Percentiles rank a stretch among this genome's conserved stretches.
phyloP scores from a whole-genome alignment of 768 basidiomycete species.

The Hericium erinaceus region DNA sequence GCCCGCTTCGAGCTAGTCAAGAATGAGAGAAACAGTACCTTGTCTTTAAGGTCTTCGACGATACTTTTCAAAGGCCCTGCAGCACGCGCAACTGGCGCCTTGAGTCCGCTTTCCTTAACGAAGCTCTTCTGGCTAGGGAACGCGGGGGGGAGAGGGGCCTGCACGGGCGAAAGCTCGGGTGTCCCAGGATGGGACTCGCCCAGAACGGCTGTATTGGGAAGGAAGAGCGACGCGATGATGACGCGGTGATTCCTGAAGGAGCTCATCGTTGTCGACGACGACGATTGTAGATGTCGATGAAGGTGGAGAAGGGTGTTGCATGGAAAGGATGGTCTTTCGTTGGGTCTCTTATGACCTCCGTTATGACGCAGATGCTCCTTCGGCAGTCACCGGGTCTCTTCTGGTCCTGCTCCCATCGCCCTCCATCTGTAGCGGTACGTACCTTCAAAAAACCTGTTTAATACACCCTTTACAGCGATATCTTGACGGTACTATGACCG shows the following conservation, averaged over 20 bases:
- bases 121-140: slow-evolving; percentile 4
- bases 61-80: slow-evolving; percentile 53
- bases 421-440: no score
- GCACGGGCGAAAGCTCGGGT: slow-evolving; percentile 26
- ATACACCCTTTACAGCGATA: no score
- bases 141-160: slow-evolving; percentile 13
- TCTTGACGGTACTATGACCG: no score
- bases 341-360: no score
- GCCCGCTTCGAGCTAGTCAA: no score
- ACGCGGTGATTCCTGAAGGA: slow-evolving; percentile 67
- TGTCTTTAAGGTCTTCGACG: slow-evolving; percentile 69
- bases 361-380: no score
- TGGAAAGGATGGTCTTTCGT: no score
- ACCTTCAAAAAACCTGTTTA: no score
- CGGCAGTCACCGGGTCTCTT: no score
- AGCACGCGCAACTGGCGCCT: slow-evolving; percentile 17
- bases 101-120: neutral
- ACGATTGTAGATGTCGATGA: neutral
- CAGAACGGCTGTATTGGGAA: slow-evolving; percentile 62
- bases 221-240: slow-evolving; percentile 78
- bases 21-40: slow-evolving; percentile 28
- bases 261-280: slow-evolving; percentile 37
- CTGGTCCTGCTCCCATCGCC: no score
- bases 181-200: slow-evolving; percentile 49
- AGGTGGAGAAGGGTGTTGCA: no score